phyloP scores from a whole-genome alignment of 169 alveolate genomes.

The Eimeria praecox region DNA sequence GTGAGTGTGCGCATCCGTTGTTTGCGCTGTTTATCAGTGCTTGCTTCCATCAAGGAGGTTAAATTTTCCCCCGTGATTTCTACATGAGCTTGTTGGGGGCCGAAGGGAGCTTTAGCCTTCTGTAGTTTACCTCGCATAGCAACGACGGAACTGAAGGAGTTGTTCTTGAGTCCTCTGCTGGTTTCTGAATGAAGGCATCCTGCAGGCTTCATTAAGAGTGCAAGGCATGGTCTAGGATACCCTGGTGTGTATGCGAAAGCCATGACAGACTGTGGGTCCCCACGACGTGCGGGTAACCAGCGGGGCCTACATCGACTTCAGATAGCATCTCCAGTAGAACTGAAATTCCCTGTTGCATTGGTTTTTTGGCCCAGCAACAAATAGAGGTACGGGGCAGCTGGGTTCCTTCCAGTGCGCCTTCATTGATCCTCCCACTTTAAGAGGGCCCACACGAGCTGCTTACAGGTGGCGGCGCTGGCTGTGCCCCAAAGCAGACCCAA shows the following conservation, averaged over 20 bases:
- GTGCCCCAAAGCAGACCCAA: too few relatives aligned
- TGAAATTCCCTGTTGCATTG: too few relatives aligned
- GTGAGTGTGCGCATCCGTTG: not conserved
- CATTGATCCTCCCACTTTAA: too few relatives aligned
- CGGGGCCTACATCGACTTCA: not conserved
- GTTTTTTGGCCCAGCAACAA: too few relatives aligned
- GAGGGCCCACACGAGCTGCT: too few relatives aligned
- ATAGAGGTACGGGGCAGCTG: too few relatives aligned
- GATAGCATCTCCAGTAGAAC: too few relatives aligned
- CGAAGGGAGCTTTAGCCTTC: slow-evolving; percentile 2
- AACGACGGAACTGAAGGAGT: not conserved
- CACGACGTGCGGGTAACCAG: not conserved
- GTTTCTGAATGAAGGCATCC: not conserved
- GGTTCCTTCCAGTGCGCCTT: too few relatives aligned
- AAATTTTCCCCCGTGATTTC: not conserved
- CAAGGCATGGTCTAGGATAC: not conserved
- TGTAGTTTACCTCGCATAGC: not conserved
- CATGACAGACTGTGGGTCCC: not conserved
- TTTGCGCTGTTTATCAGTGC: not conserved
- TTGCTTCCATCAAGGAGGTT: not conserved
- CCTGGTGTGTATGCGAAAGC: not conserved
- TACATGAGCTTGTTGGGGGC: not conserved
- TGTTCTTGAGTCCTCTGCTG: not conserved
- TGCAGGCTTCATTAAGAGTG: not conserved
- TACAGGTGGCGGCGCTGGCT: too few relatives aligned